These are phyloP conservation scores for Yueomyces sp. DNA, from an alignment of 805 yeast genomes.

Conservation along the genomic window DNA sequence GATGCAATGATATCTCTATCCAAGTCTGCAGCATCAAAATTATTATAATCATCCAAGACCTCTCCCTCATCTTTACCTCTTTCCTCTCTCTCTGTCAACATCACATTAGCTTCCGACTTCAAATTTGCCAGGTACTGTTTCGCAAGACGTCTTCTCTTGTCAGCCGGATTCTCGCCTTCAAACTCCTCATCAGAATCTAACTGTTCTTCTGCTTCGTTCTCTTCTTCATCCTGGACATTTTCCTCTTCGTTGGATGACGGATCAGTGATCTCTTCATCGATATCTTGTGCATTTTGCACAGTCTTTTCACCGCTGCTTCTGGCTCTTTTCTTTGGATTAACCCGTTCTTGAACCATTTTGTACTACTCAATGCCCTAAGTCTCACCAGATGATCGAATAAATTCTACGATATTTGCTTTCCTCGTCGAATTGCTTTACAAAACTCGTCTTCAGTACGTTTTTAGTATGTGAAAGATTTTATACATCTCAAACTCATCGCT, in stretches of 20 bases:
- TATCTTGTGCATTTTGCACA: not conserved
- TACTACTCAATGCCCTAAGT: no score
- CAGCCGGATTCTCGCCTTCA: slow-evolving; percentile 72
- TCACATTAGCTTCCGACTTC: slow-evolving; percentile 40
- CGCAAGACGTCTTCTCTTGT: slow-evolving; percentile 86
- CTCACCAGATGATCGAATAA: no score
- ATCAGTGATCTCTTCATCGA: slow-evolving; percentile 46
- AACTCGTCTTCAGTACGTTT: no score
- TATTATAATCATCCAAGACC: slow-evolving; percentile 26
- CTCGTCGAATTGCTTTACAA: no score
- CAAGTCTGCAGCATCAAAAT: slow-evolving; percentile 80
- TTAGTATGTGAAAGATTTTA: no score
- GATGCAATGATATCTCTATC: slow-evolving; percentile 77
- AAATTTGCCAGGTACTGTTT: slow-evolving; percentile 80
- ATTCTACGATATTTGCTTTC: no score
- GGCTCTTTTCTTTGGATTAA: slow-evolving; percentile 6
- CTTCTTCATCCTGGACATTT: slow-evolving; percentile 23
- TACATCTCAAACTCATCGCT: no score
- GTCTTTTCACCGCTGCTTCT: slow-evolving; percentile 13
- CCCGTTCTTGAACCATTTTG: not conserved
- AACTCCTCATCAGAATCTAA: slow-evolving; percentile 60
- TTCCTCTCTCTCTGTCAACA: slow-evolving; percentile 14
- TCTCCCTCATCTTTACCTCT: slow-evolving; percentile 11
- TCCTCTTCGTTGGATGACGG: slow-evolving; percentile 37
- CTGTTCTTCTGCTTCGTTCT: slow-evolving; percentile 27